phyloP scores from a whole-genome alignment of 2,329 filamentous ascomycete genomes.

The Aspergillus ruber region DNA sequence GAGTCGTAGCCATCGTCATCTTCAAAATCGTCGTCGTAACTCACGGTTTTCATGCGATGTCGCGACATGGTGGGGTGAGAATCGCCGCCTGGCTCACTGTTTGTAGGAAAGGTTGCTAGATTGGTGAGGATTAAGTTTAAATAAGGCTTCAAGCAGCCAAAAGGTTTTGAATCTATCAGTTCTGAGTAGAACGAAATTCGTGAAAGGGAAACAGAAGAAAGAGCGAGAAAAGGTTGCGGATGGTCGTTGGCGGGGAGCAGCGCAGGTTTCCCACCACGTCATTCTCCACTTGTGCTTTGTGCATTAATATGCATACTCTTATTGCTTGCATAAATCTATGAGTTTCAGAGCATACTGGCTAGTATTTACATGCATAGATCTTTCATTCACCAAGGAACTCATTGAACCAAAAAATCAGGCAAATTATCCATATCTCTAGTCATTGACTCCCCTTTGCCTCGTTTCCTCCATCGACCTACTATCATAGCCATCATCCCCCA shows the following conservation, averaged over 20 bases:
- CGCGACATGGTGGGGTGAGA: slow-evolving; percentile 33
- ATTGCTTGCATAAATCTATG: no score
- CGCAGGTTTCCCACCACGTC: slow-evolving; percentile 19
- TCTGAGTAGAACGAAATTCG: neutral
- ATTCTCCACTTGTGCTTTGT: slow-evolving; percentile 19
- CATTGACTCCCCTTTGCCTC: no score
- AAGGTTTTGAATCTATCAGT: no score
- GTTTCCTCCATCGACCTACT: no score
- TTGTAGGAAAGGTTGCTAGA: no score
- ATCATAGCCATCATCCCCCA: no score
- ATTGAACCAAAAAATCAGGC: no score
- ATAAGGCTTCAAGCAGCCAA: neutral
- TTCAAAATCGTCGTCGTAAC: slow-evolving; percentile 34
- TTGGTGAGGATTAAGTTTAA: neutral
- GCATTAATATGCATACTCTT: no score
- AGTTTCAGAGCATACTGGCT: no score
- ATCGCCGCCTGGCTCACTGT: neutral
- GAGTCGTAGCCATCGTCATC: slow-evolving; percentile 36
- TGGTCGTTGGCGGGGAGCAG: neutral
- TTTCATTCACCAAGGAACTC: no score
- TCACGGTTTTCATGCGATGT: slow-evolving; percentile 40
- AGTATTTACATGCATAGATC: no score
- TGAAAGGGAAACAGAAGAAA: neutral
- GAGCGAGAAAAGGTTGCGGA: neutral
- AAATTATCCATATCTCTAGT: no score